Conservation (phyloP, 2,329 filamentous ascomycete genomes). For the Zarea fungicola region DNA sequence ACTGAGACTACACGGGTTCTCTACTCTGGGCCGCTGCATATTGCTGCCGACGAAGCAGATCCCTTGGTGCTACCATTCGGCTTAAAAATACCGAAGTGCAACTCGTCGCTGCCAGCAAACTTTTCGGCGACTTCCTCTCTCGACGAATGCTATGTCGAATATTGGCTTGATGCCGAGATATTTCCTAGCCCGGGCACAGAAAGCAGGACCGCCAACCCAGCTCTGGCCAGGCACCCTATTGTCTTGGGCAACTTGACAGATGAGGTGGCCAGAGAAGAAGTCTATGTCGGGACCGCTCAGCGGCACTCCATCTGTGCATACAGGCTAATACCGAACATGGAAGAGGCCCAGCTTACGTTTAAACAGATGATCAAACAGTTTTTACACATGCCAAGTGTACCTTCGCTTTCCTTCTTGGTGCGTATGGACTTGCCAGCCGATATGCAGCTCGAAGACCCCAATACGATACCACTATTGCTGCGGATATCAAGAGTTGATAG, state of each 20-base stretch:
- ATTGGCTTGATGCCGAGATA: constrained; percentile 5
- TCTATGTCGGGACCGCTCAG: neutral
- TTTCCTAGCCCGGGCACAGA: neutral
- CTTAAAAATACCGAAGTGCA: neutral
- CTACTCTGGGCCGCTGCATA: neutral
- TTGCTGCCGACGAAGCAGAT: neutral
- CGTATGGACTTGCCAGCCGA: constrained; percentile 1
- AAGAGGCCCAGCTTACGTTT: neutral
- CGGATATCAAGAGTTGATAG: neutral
- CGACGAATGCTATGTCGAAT: constrained; percentile 4
- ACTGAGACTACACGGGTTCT: neutral
- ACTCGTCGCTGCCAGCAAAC: constrained; percentile 1
- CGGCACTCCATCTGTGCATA: neutral
- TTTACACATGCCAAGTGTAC: constrained; percentile 4
- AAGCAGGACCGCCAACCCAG: neutral
- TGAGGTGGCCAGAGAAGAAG: neutral
- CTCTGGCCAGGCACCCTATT: constrained; percentile 1
- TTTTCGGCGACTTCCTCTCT: neutral
- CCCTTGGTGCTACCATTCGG: neutral
- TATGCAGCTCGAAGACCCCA: neutral
- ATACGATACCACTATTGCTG: neutral
- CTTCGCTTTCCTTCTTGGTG: neutral
- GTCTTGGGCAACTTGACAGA: neutral
- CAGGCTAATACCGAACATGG: neutral
- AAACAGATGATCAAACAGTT: constrained; percentile 11